These are phyloP conservation scores for Fraxinus cuspidata DNA, from an alignment of 257 asterid genomes.

Conservation along the genomic window DNA sequence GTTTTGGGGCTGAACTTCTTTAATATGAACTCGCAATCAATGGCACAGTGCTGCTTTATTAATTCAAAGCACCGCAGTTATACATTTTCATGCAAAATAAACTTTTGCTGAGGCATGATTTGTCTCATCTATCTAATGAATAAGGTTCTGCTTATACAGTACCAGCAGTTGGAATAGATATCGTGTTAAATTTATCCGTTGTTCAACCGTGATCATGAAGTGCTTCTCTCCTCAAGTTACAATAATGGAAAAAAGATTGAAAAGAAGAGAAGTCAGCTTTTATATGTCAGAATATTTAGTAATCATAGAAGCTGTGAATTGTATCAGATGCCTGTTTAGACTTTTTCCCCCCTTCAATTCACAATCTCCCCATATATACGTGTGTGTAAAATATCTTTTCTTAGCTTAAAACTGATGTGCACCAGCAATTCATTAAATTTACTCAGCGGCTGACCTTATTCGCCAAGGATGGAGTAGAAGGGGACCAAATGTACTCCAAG, in stretches of 20 bases:
- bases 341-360: neutral
- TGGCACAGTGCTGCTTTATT: neutral
- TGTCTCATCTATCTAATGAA: neutral
- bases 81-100: neutral
- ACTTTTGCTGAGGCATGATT: neutral
- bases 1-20: neutral
- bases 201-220: neutral
- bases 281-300: neutral
- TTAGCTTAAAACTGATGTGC: conserved; percentile 14
- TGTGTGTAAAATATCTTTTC: neutral
- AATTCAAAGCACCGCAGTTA: neutral
- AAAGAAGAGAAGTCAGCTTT: neutral
- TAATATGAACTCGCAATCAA: neutral
- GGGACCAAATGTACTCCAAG: conserved; percentile 84
- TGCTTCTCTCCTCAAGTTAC: conserved; percentile 11
- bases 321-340: conserved; percentile 6
- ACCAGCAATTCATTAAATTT: conserved; percentile 20
- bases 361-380: too few relatives aligned
- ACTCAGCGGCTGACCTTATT: conserved; percentile 66
- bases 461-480: conserved; percentile 92
- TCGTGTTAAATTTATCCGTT: neutral
- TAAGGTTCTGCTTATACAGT: neutral
- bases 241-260: conserved; percentile 1
- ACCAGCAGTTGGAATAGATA: neutral
- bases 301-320: neutral